Evolutionary conservation across 176 grass and related monocot species (phyloP), one percentile per base, ranked within the genome.

Genomic region (Cenchrus purpureus): DNA sequence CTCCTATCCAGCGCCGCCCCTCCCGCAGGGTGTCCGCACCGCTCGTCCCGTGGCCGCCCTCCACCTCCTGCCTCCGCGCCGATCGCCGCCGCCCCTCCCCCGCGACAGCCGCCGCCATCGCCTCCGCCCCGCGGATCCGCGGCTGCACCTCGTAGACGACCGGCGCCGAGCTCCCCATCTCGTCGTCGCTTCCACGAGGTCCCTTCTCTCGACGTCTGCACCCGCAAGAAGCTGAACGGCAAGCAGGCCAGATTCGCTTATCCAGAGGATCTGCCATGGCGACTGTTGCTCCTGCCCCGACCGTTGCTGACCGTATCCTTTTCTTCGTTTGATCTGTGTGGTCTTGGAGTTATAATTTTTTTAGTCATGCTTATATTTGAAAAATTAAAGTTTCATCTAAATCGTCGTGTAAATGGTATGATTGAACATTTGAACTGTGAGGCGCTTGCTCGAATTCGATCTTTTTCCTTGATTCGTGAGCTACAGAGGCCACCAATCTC

Each of bases 231-330:
- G 37, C 37, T 40, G 37, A 40, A 40, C 37, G 37, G 37, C 37
- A 40, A 40, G 37, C 37, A 40, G 37, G 37, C 37, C 37, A 40
- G 37, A 40, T 40, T 40, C 54, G 53, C 53, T 14, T 55, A 1
- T 11, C 49, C 10, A 10, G 11, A 51, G 54, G 54, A 56, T 56
- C 54, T 56, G 54, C 54, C 54, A 95, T 95, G 93, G 86, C 83
- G 83, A 55, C 86, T 32, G 88, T 89, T 29, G 83, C 88, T 82
- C 82, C 90, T 54, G 71, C 89, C 22, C 58, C 91, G 65, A 82
- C 80, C 15, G 59, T 86, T 17, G 79, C 88, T 56, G 91, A 92
- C 72, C 82, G 93, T 95, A 95, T 95, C 93, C 91, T 92, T 92
- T 89, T 12, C 10, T 59, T 72, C 3, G 57, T 58, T 74, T 80